These are phyloP conservation scores for Sarocladium oryzae DNA, from an alignment of 2,329 filamentous ascomycete species.

Conservation along the genomic window DNA sequence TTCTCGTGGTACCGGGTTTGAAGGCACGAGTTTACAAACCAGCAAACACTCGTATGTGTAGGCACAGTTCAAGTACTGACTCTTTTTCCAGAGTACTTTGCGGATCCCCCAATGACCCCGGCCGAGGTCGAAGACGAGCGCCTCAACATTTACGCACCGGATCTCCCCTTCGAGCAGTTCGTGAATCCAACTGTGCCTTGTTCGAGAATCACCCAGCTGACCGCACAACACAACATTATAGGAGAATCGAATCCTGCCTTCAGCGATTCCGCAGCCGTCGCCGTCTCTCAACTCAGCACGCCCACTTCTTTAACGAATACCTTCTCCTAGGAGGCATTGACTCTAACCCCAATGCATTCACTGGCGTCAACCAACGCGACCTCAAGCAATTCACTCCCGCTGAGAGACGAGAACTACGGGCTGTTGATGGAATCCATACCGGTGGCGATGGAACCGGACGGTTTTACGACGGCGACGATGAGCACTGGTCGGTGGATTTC, in stretches of 20 bases:
- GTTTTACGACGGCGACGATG: slow-evolving; percentile 47
- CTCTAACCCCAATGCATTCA: slow-evolving; percentile 46
- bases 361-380: slow-evolving; percentile 52
- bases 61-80: too few relatives aligned
- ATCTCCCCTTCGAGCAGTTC: slow-evolving; percentile 53
- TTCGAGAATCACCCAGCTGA: too few relatives aligned
- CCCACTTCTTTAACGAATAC: slow-evolving; percentile 69
- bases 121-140: slow-evolving; percentile 59
- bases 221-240: too few relatives aligned
- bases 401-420: slow-evolving; percentile 58
- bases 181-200: neutral
- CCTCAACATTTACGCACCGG: slow-evolving; percentile 59
- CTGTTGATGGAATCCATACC: slow-evolving; percentile 48
- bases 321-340: slow-evolving; percentile 79
- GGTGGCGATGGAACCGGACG: slow-evolving; percentile 29
- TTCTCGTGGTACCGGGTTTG: slow-evolving; percentile 58
- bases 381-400: slow-evolving; percentile 44
- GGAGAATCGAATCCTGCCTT: slow-evolving; percentile 79
- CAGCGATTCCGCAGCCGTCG: slow-evolving; percentile 73
- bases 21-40: slow-evolving; percentile 42
- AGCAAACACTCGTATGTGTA: too few relatives aligned
- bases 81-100: slow-evolving; percentile 58
- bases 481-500: slow-evolving; percentile 73
- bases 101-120: slow-evolving; percentile 72
- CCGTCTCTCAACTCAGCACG: slow-evolving; percentile 59